These are phyloP conservation scores for Amorphotheca resinae DNA, from an alignment of 495 filamentous ascomycete species.

Conservation along the genomic window DNA sequence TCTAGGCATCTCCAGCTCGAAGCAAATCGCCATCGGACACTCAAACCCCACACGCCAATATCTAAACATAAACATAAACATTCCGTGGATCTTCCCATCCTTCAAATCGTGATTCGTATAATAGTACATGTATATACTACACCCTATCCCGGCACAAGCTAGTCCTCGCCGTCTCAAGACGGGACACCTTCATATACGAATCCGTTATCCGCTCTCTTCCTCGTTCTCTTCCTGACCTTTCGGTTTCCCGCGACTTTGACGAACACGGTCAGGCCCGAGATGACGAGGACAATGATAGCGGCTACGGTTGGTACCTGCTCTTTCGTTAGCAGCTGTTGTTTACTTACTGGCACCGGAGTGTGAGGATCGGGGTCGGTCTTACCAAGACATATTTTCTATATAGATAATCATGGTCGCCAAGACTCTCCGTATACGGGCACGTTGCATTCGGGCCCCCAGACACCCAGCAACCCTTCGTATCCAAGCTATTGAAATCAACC, in stretches of 20 bases:
- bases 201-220: constrained; percentile 27
- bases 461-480: constrained; percentile 46
- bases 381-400: constrained; percentile 38
- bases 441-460: constrained; percentile 32
- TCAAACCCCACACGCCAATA: too few relatives aligned
- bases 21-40: too few relatives aligned
- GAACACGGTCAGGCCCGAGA: constrained; percentile 47
- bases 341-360: not conserved
- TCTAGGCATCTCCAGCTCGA: too few relatives aligned
- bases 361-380: not conserved
- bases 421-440: constrained; percentile 40
- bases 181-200: constrained; percentile 61
- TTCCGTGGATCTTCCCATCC: too few relatives aligned
- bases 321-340: not conserved
- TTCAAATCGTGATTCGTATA: too few relatives aligned
- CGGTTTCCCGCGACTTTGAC: constrained; percentile 52
- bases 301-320: constrained; percentile 36
- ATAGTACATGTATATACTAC: too few relatives aligned
- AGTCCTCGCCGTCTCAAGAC: too few relatives aligned
- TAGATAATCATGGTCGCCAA: constrained; percentile 24
- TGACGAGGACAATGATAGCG: constrained; percentile 43
- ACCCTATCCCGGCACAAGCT: too few relatives aligned
- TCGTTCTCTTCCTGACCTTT: constrained; percentile 36
- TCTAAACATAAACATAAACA: too few relatives aligned
- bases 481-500: constrained; percentile 47